Base-by-base conservation (phyloP, 352 stramenopile genomes). In the Phytophthora chlamydospora region DNA sequence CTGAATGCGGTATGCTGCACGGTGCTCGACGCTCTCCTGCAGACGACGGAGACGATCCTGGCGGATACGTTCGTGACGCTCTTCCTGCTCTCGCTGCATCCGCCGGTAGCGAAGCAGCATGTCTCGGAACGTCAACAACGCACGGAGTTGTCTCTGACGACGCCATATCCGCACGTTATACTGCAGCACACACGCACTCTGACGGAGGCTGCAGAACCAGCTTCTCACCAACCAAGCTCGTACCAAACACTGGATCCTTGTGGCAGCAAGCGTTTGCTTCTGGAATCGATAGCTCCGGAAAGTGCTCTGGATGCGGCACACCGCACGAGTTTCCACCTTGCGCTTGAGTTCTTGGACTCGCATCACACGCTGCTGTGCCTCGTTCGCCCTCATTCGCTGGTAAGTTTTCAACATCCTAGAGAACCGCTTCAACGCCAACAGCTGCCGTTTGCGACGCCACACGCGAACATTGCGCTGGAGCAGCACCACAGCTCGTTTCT, bases 381-480 rank as follows among this genome's bases (percentile, higher is more conserved):
- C 59, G 19, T 60, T 66, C 13, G 57, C 59, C 41, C 52, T 58
- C 65, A 76, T 81, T 36, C 39, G 42, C 24, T 68, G 59, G 41
- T 82, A 85, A 16, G 16, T 70, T 34, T 73, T 67, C 13, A 80
- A 19, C 61, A 78, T 59, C 4, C 66, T 68, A 54, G 84, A 66
- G 31, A 80, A 82, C 6, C 61, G 51, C 32, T 52, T 62, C 32
- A 86, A 42, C 29, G 53, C 72, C 24, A 21, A 58, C 16, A 86
- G 17, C 4, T 77, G 75, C 6, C 61, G 57, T 19, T 58, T 68
- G 7, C 62, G 58, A 56, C 73, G 77, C 69, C 76, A 83, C 11
- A 68, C 49, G 11, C 72, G 69, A 33, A 75, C 42, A 58, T 75
- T 86, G 33, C 69, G 69, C 66, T 86, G 75, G 11, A 86, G 19